Evolutionary conservation across 805 yeast species (phyloP), one percentile per base, ranked within the genome.

Genomic region (Yarrowia porcina): DNA sequence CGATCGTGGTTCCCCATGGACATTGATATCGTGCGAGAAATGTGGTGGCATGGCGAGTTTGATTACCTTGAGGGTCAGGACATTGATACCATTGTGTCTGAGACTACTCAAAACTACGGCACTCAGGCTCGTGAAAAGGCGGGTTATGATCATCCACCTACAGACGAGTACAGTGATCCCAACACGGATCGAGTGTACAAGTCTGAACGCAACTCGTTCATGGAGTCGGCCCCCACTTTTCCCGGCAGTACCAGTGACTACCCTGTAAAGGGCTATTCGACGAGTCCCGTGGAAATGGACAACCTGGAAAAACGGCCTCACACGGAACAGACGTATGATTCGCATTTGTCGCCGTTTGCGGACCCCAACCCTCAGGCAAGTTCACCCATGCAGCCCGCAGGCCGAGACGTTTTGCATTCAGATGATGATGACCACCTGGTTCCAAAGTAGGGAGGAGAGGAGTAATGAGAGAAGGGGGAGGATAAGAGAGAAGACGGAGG

Each of bases 1-100:
- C 80, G 73, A 67, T 76, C 80, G 61, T 75, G 84, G 64, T 86
- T 82, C 73, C 96, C 96, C 4, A 72, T 75, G 45, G 94, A 88
- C 70, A 79, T 85, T 54, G 94, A 88, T 69, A 83, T 88, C 61
- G 77, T 89, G 47, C 78, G 94, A 63, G 94, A 88, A 68, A 74
- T 81, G 66, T 83, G 81, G 64, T 73, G 75, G 18, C 68, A 74
- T 63, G 89, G 90, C 9, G 81, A 76, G 62, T 87, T 77, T 69
- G 7, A 35, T 32, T 35, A 52, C 32, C 44, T 52, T 4, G 59
- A 52, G 59, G 44, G 33, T 32, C 42, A 35, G 59, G 59, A 36
- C 23, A n/a, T 52, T 25, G 59, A 52, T 17, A 25, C 36, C 33
- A 52, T 52, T 27, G 44, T 52, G 21, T 35, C 44, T 17, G 44